Conservation (phyloP, 2,329 filamentous ascomycete species). For the Cryphonectria parasitica region DNA sequence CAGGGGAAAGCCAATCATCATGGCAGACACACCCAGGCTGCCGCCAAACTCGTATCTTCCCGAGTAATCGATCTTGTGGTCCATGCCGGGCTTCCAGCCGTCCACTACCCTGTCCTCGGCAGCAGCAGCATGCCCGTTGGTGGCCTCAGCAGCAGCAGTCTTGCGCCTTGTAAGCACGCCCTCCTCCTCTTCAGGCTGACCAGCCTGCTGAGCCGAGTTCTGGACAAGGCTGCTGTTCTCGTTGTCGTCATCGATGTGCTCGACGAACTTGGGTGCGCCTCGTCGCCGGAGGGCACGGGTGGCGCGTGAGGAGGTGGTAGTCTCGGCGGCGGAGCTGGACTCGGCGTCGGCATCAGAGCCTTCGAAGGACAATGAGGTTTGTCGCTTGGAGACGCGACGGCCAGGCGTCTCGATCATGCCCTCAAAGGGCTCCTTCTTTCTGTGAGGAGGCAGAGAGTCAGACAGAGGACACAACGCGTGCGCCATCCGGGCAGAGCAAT, state of each 20-base stretch:
- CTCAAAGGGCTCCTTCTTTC: conserved; percentile 65
- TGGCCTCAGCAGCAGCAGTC: conserved; percentile 29
- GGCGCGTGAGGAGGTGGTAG: conserved; percentile 31
- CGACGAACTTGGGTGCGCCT: conserved; percentile 52
- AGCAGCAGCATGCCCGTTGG: conserved; percentile 25
- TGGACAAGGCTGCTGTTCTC: conserved; percentile 9
- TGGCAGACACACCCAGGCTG: conserved; percentile 73
- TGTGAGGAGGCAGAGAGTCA: conserved; percentile 34
- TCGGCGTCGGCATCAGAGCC: conserved; percentile 54
- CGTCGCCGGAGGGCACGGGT: conserved; percentile 48
- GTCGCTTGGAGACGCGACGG: conserved; percentile 51
- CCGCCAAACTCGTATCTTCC: conserved; percentile 85
- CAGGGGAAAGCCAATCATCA: conserved; percentile 92
- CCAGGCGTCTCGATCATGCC: conserved; percentile 64
- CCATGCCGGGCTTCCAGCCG: conserved; percentile 62
- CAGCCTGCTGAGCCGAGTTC: neutral
- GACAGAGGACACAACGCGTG: conserved; percentile 1
- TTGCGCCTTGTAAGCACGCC: conserved; percentile 1
- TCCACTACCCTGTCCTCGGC: conserved; percentile 47
- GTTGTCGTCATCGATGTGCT: conserved; percentile 53
- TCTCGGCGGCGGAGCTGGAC: conserved; percentile 52
- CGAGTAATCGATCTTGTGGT: conserved; percentile 66
- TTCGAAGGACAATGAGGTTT: conserved; percentile 51
- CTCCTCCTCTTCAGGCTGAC: conserved; percentile 2
- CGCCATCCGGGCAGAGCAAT: neutral